phyloP scores from a whole-genome alignment of 2,329 filamentous ascomycete species.

The Pestalotiopsis sp. region DNA sequence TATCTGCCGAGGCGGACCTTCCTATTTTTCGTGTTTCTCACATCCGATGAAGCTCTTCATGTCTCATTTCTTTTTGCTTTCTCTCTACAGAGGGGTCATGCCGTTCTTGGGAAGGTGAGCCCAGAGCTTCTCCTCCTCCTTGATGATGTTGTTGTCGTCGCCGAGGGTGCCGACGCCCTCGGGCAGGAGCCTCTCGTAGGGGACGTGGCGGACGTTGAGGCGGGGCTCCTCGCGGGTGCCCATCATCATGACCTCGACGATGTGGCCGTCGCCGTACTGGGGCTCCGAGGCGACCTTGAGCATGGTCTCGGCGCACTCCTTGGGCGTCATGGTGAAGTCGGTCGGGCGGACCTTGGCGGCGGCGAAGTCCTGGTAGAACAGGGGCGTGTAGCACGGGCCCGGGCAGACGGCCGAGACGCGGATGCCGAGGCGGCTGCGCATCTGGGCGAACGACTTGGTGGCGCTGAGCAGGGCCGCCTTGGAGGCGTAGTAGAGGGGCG shows the following conservation, averaged over 20 bases:
- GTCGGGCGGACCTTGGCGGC: slow-evolving; percentile 27
- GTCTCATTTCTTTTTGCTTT: neutral
- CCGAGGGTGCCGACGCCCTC: slow-evolving; percentile 17
- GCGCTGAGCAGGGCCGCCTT: slow-evolving; percentile 28
- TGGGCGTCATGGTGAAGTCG: slow-evolving; percentile 29
- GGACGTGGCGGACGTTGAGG: slow-evolving; percentile 11
- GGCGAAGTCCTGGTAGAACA: slow-evolving; percentile 35
- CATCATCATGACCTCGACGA: slow-evolving; percentile 16
- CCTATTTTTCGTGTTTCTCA: neutral
- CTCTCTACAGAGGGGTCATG: slow-evolving; percentile 6
- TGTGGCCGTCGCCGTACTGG: slow-evolving; percentile 14
- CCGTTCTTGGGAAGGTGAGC: slow-evolving; percentile 18
- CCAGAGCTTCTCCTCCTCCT: slow-evolving; percentile 19
- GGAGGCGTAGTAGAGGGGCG: slow-evolving; percentile 32
- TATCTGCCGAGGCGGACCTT: neutral
- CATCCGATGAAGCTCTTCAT: neutral
- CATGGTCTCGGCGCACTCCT: slow-evolving; percentile 36
- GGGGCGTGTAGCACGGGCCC: slow-evolving; percentile 33
- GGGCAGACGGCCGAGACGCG: slow-evolving; percentile 35
- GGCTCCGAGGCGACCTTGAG: slow-evolving; percentile 21
- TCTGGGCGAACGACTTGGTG: slow-evolving; percentile 25
- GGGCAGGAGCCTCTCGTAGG: slow-evolving; percentile 9
- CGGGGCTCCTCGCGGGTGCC: slow-evolving; percentile 1
- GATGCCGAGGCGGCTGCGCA: slow-evolving; percentile 36
- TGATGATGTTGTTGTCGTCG: slow-evolving; percentile 20